A percentile compares a stretch with the other conserved stretches of the same genome.
These are phyloP conservation scores for Yamadazyma paraphyllophila DNA, from an alignment of 805 yeast genomes.

Conservation along the genomic window DNA sequence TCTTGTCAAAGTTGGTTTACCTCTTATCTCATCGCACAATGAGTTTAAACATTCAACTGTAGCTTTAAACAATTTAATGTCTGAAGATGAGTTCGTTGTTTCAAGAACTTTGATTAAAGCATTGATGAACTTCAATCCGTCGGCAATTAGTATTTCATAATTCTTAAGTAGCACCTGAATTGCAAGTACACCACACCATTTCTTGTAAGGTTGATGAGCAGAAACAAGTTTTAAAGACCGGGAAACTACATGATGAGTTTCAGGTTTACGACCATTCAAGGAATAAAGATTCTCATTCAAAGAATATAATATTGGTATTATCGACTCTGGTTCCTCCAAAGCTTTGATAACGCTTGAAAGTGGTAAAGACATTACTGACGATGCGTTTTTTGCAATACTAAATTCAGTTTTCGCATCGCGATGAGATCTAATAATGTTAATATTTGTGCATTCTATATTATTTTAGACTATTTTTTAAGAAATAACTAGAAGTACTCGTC, in stretches of 20 bases:
- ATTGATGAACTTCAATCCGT: slow-evolving; percentile 39
- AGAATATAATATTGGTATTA: slow-evolving; percentile 31
- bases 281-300: slow-evolving; percentile 28
- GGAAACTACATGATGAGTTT: slow-evolving; percentile 49
- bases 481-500: slow-evolving; percentile 16
- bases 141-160: slow-evolving; percentile 36
- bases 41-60: slow-evolving; percentile 40
- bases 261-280: slow-evolving; percentile 46
- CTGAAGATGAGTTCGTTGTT: slow-evolving; percentile 34
- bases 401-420: slow-evolving; percentile 6
- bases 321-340: slow-evolving; percentile 24
- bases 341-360: slow-evolving; percentile 15
- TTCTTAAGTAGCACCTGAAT: slow-evolving; percentile 43
- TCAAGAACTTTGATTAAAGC: slow-evolving; percentile 42
- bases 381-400: not conserved
- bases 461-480: not conserved
- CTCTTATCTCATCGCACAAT: slow-evolving; percentile 54
- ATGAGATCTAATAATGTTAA: slow-evolving; percentile 1
- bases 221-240: slow-evolving; percentile 30
- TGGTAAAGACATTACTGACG: slow-evolving; percentile 10
- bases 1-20: slow-evolving; percentile 80
- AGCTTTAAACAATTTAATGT: slow-evolving; percentile 31
- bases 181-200: slow-evolving; percentile 62
- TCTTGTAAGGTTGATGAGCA: slow-evolving; percentile 33
- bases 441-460: no score